Evolutionary conservation across 495 filamentous ascomycete genomes (phyloP).

Genomic region (Neurospora africana): DNA sequence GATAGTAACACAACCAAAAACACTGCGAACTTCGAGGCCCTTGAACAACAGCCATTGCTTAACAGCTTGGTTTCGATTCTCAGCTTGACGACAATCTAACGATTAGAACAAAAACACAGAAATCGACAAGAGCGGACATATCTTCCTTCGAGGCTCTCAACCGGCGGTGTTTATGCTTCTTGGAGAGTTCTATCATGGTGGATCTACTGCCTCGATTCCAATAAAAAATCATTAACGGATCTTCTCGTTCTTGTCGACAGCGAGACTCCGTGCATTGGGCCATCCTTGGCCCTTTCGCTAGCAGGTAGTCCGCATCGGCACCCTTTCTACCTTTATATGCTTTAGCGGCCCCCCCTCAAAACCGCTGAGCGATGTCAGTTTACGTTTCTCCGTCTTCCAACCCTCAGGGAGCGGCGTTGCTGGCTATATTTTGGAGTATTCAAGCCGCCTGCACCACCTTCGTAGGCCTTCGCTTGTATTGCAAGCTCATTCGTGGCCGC

Average conservation of each 20-base stretch:
- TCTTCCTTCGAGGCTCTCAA: not conserved
- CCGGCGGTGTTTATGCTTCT: not conserved
- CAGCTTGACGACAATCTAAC: not conserved
- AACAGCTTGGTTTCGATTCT: not conserved
- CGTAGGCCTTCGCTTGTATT: constrained; percentile 18
- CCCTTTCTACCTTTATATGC: not conserved
- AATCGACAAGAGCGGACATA: not conserved
- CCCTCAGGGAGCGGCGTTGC: not conserved
- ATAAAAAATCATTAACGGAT: not conserved
- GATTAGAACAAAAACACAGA: not conserved
- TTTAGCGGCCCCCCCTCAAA: not conserved
- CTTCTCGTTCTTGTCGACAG: not conserved
- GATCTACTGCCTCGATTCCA: not conserved
- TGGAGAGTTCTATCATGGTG: not conserved
- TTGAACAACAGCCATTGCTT: not conserved
- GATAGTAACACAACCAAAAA: not conserved
- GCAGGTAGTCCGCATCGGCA: not conserved
- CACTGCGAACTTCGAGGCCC: not conserved
- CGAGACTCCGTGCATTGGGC: not conserved
- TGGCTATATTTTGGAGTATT: not conserved
- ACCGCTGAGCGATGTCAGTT: not conserved
- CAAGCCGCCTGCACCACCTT: constrained; percentile 4
- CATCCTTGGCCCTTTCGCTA: not conserved
- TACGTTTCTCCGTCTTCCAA: not conserved
- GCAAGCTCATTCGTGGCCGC: constrained; percentile 16